phyloP scores from a whole-genome alignment of 1,139 yeast genomes.

The Yamadazyma mexicana region DNA sequence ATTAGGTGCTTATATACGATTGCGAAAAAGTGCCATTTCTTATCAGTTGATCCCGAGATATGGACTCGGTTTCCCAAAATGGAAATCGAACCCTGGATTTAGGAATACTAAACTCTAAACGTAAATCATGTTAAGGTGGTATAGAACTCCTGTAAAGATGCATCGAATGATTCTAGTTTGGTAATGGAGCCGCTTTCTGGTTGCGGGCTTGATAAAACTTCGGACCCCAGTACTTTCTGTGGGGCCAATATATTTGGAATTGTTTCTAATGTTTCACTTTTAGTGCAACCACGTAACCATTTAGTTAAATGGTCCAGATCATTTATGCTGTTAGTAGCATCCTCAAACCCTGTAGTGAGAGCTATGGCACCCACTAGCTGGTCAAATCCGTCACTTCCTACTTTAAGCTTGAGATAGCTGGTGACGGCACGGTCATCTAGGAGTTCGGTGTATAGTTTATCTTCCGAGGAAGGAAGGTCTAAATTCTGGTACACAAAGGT shows the following conservation, averaged over 20 bases:
- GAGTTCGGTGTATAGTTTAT: constrained; percentile 4
- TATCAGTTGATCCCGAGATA: not conserved
- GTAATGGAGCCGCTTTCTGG: not conserved
- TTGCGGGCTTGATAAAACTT: not conserved
- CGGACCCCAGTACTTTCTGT: not conserved
- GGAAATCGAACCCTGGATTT: constrained; percentile 1
- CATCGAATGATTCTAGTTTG: constrained; percentile 2
- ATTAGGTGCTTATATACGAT: too few relatives aligned
- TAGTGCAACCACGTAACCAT: constrained; percentile 3
- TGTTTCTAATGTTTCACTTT: not conserved
- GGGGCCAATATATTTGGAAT: not conserved
- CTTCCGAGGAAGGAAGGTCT: not conserved
- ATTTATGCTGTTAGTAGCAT: too few relatives aligned
- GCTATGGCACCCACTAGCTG: constrained; percentile 11
- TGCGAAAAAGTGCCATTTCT: constrained; percentile 5
- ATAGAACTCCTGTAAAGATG: constrained; percentile 1
- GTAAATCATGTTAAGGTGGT: not conserved
- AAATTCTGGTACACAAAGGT: constrained; percentile 6
- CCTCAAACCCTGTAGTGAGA: not conserved
- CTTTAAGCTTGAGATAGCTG: constrained; percentile 9
- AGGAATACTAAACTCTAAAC: too few relatives aligned
- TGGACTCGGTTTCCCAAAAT: not conserved
- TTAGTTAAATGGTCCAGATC: constrained; percentile 2
- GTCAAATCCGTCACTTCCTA: constrained; percentile 13
- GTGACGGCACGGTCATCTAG: constrained; percentile 5